Evolutionary conservation across 2,329 filamentous ascomycete genomes (phyloP), one percentile per base, ranked within the genome.

Genomic region (Colletotrichum sp.): DNA sequence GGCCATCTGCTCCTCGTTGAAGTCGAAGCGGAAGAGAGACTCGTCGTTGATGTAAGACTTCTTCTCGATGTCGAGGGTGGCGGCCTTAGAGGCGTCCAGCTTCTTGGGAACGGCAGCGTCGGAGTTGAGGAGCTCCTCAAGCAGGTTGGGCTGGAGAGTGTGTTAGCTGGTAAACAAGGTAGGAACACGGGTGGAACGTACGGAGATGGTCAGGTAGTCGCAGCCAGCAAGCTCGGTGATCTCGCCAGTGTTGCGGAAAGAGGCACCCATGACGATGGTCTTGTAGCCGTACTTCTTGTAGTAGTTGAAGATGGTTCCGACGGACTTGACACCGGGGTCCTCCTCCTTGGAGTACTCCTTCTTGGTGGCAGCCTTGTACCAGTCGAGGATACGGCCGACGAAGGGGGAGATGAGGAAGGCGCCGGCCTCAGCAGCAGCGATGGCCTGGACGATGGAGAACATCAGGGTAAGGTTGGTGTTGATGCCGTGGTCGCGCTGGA

Each of bases 231-330:
- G 93, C 91, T 99, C 97, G 64, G 95, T 99, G 88, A 99, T 98
- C 91, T 99, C 97, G 83, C 97, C 97, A 78, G 90, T 90, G 91
- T 94, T 99, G 86, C 97, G 93, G 95, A 99, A 99, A 55, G 96
- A 98, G 81, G 97, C 97, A 84, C 97, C 97, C 97, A 99, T 99
- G 88, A 99, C 97, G 82, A 99, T 98, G 87, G 97, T 99, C 83
- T 98, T 98, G 94, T 99, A 98, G 87, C 94, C 95, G 87, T 90
- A 95, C 92, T 99, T 99, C 95, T 99, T 99, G 94, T 99, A 99
- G 95, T 99, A 99, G 93, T 99, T 97, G 93, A 94, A 99, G 90
- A 99, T 99, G 87, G 83, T 85, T 91, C 96, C 92, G 84, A 99
- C 97, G 80, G 94, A 96, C 90, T 95, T 92, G 87, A 99, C 97